Percentiles rank a stretch among this genome's conserved stretches.
These are phyloP conservation scores for Dactylellina leptospora DNA, from an alignment of 2,329 filamentous ascomycete species.

Conservation along the genomic window DNA sequence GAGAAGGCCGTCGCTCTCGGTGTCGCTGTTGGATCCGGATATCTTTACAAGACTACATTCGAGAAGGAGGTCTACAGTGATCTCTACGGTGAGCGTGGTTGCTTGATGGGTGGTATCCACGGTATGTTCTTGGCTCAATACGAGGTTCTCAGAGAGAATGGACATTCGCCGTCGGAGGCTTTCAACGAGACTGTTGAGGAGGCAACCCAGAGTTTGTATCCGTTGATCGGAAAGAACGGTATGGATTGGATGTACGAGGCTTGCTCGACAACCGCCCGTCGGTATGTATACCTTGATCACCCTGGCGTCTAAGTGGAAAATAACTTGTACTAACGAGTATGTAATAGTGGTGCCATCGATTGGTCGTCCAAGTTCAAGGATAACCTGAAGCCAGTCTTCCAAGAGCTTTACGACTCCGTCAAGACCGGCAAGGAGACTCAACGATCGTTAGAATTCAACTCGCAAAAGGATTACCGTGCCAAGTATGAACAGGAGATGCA, in stretches of 20 bases:
- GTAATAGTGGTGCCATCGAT: slow-evolving; percentile 85
- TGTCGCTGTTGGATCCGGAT: slow-evolving; percentile 92
- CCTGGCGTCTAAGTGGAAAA: background rate
- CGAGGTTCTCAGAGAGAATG: slow-evolving; percentile 98
- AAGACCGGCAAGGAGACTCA: slow-evolving; percentile 91
- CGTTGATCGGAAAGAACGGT: slow-evolving; percentile 90
- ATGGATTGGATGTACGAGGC: slow-evolving; percentile 99
- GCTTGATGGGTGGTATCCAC: slow-evolving; percentile 99
- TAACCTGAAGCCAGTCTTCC: slow-evolving; percentile 97
- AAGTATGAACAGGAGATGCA: slow-evolving; percentile 98
- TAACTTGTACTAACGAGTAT: background rate
- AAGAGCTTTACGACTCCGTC: slow-evolving; percentile 93
- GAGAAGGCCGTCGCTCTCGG: slow-evolving; percentile 97
- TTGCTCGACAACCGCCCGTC: slow-evolving; percentile 97
- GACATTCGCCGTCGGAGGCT: slow-evolving; percentile 95
- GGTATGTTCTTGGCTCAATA: slow-evolving; percentile 99
- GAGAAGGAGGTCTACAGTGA: slow-evolving; percentile 99
- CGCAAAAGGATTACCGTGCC: slow-evolving; percentile 92
- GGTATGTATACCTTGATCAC: slow-evolving; percentile 20
- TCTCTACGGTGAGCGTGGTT: slow-evolving; percentile 98
- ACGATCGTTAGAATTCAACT: slow-evolving; percentile 96
- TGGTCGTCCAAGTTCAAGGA: slow-evolving; percentile 98
- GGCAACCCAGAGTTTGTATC: slow-evolving; percentile 97
- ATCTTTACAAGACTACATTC: slow-evolving; percentile 99
- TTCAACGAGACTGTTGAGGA: slow-evolving; percentile 99